These are phyloP conservation scores for Neonectria faginata DNA, from an alignment of 2,329 filamentous ascomycete genomes.

Conservation along the genomic window DNA sequence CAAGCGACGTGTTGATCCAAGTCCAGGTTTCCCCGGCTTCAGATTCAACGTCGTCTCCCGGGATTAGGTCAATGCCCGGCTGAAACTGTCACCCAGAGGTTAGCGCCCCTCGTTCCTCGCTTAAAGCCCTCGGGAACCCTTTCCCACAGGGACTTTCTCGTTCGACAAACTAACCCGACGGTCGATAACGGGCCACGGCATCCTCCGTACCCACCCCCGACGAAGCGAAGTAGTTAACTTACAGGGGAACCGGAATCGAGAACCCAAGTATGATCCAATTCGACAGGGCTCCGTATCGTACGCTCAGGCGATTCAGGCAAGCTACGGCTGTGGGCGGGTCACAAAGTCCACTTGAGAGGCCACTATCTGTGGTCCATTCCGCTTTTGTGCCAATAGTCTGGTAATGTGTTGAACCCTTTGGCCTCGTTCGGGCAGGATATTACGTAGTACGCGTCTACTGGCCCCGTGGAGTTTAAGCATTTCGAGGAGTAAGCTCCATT, in stretches of 20 bases:
- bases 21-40: background rate
- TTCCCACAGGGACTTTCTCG: background rate
- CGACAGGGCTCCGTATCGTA: background rate
- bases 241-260: background rate
- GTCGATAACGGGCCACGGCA: background rate
- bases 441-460: too few relatives aligned
- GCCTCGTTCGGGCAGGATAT: background rate
- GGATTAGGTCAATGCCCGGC: background rate
- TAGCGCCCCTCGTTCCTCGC: too few relatives aligned
- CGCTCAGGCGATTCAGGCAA: background rate
- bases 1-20: background rate
- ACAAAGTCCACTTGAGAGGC: background rate
- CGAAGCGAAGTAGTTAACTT: background rate
- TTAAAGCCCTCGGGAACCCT: background rate
- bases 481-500: too few relatives aligned
- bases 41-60: background rate
- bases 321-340: background rate
- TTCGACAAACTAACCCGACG: background rate
- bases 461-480: too few relatives aligned
- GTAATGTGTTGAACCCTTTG: background rate
- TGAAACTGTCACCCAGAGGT: background rate
- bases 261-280: background rate
- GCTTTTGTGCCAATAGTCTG: background rate
- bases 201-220: background rate
- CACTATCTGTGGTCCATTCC: background rate